phyloP scores from a whole-genome alignment of 192 early-diverging fungal species.

The Coemansia sp. region DNA sequence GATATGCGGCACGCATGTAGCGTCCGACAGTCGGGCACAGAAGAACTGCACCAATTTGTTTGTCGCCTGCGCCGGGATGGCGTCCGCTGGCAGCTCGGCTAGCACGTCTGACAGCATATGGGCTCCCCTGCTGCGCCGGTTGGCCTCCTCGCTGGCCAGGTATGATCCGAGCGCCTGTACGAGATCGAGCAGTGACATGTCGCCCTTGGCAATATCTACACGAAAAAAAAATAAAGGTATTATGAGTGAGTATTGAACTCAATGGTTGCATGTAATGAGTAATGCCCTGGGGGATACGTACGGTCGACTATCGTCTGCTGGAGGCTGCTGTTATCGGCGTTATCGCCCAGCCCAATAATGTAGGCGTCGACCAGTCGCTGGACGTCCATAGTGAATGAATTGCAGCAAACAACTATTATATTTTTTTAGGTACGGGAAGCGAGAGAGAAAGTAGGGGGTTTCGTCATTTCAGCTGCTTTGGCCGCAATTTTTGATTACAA shows the following conservation, averaged over 20 bases:
- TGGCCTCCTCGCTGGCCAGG: constrained; percentile 80
- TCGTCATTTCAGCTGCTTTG: no score
- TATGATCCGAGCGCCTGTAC: constrained; percentile 76
- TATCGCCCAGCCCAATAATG: constrained; percentile 46
- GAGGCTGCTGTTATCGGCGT: constrained; percentile 40
- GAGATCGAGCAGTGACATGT: constrained; percentile 66
- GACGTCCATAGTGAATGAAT: constrained; percentile 26
- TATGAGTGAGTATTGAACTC: background rate
- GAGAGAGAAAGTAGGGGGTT: no score
- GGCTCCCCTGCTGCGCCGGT: constrained; percentile 79
- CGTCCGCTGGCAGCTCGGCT: constrained; percentile 30
- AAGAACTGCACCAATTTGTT: constrained; percentile 69
- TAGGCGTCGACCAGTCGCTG: constrained; percentile 52
- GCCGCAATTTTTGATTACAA: no score
- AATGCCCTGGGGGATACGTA: constrained; percentile 11
- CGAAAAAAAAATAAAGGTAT: background rate
- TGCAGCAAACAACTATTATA: no score
- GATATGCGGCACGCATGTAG: constrained; percentile 64
- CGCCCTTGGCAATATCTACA: constrained; percentile 48
- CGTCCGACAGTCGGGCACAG: constrained; percentile 70
- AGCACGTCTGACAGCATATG: constrained; percentile 66
- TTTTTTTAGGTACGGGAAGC: no score
- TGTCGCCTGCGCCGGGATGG: constrained; percentile 43
- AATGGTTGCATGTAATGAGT: no score
- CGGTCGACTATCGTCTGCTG: constrained; percentile 22